Conservation (phyloP, 192 early-diverging fungal genomes). For the Backusella tuberculispora region DNA sequence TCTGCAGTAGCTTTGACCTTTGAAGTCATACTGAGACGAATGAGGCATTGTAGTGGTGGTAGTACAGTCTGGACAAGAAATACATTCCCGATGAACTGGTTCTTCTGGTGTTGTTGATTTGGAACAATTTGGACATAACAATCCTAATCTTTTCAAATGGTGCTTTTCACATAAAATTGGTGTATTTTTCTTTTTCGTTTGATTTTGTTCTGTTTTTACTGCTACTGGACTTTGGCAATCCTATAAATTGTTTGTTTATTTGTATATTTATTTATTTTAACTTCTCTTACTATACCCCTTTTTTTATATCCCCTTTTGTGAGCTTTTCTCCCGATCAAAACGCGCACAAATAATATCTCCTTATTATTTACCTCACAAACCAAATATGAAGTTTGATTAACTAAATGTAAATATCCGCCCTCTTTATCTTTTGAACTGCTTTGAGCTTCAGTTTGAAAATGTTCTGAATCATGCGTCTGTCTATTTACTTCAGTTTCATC, state of each 20-base stretch:
- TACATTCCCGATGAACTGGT: conserved; percentile 17
- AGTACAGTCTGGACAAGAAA: conserved; percentile 14
- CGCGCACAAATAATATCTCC: conserved; percentile 12
- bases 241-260: background rate
- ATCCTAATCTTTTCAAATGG: background rate
- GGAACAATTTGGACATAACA: conserved; percentile 11
- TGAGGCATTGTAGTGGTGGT: background rate
- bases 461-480: background rate
- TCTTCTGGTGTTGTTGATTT: background rate
- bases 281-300: background rate
- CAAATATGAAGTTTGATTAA: background rate
- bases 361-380: conserved; percentile 19
- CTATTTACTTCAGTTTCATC: background rate
- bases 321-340: conserved; percentile 14
- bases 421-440: conserved; percentile 4
- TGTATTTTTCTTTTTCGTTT: background rate
- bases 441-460: background rate
- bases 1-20: conserved; percentile 78
- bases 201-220: background rate
- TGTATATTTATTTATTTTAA: background rate
- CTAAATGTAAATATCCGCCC: background rate
- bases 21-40: conserved; percentile 78
- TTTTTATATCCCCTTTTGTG: conserved; percentile 15
- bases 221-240: conserved; percentile 13
- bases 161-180: background rate